phyloP scores from a whole-genome alignment of 257 asterid species.

The Ophiorrhiza pumila region DNA sequence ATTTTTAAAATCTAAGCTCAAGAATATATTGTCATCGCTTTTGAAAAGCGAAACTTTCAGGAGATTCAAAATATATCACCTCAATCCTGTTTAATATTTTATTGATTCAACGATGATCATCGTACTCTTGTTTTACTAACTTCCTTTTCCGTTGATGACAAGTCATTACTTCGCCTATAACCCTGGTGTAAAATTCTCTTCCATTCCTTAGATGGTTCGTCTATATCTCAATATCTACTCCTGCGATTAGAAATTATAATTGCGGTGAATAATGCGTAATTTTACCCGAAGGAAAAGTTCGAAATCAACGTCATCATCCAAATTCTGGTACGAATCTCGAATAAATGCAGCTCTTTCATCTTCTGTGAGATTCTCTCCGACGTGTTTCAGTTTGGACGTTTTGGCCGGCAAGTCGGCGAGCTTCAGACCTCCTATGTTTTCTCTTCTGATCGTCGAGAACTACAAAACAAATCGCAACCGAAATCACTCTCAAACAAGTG shows the following conservation, averaged over 20 bases:
- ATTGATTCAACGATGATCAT: background rate
- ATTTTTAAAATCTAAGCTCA: background rate
- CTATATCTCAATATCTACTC: background rate
- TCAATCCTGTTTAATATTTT: no score
- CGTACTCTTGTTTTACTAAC: background rate
- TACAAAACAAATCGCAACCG: slow-evolving; percentile 22
- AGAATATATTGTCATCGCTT: background rate
- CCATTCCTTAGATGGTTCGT: background rate
- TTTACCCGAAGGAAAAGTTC: slow-evolving; percentile 89
- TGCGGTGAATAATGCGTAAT: background rate
- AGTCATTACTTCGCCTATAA: background rate
- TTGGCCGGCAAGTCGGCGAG: slow-evolving; percentile 74
- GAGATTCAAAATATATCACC: background rate
- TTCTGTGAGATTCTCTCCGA: slow-evolving; percentile 79
- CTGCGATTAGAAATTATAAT: background rate
- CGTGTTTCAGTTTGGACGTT: slow-evolving; percentile 82
- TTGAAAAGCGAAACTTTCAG: background rate
- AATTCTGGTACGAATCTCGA: slow-evolving; percentile 55
- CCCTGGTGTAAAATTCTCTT: background rate
- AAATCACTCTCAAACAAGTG: slow-evolving; percentile 16
- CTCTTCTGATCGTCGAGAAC: slow-evolving; percentile 77
- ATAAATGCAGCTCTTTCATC: slow-evolving; percentile 70
- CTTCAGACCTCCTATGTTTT: slow-evolving; percentile 59
- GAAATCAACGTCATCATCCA: slow-evolving; percentile 80
- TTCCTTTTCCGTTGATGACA: background rate